Evolutionary conservation across 805 yeast species (phyloP), one percentile per base, ranked within the genome.

Genomic region (Yamadazyma scolyti): DNA sequence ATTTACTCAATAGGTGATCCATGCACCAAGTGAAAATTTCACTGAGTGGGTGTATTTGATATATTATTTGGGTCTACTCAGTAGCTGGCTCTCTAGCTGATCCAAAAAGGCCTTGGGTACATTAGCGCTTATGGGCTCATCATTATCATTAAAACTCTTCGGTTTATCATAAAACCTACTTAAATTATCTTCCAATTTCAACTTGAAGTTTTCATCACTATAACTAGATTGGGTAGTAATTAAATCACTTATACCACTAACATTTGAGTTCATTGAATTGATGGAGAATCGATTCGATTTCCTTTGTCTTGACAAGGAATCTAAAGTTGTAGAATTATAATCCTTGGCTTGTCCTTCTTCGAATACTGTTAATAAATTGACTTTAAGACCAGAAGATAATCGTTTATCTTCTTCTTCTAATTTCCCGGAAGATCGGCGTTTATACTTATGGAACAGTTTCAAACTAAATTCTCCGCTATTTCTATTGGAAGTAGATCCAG

Each of bases 261-360:
- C 52, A 46, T 37, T 83, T 35, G 57, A 82, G 55, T 44, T 71
- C 64, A 39, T 66, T 33, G 51, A 82, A 48, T 29, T 73, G 64
- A 62, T 40, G 6, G 85, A 74, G 36, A 73, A 77, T 27, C 79
- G 71, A 34, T 75, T 80, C 4, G 11, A 71, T 17, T 35, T 36
- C 12, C 36, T 30, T 39, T 13, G 48, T 24, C 40, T 51, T 1
- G 66, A 58, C 22, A 64, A 42, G 11, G 60, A 53, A 23, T 65
- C 70, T 6, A 63, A 44, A 4, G 71, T 52, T 3, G 50, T 41
- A 39, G 54, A 61, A 32, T 65, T 61, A 39, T 51, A 64, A 4
- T 56, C 67, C 27, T 46, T 4, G 20, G 19, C 9, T 13, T 20
- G 26, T 16, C 24, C 24, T 26, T 63, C 63, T 38, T 63, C 70